phyloP scores from a whole-genome alignment of 768 basidiomycete species.

The Leccinum disarticulatum region DNA sequence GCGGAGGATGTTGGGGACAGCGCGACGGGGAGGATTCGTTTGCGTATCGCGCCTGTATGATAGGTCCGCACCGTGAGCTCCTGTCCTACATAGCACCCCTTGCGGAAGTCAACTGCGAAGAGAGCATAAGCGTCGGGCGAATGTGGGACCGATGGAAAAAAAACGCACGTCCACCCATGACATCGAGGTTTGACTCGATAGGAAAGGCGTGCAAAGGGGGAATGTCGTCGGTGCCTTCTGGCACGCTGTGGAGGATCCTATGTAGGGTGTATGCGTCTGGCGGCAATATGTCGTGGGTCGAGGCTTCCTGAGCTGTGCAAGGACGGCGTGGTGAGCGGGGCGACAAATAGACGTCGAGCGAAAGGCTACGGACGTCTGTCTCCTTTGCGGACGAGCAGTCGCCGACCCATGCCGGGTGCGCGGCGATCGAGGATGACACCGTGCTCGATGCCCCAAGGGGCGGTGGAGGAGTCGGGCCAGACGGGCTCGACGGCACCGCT shows the following conservation, averaged over 20 bases:
- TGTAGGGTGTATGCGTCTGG: slow-evolving; percentile 70
- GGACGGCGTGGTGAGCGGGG: slow-evolving; percentile 3
- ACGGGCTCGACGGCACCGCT: slow-evolving; percentile 79
- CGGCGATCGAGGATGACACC: slow-evolving; percentile 59
- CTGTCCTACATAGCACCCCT: slow-evolving; percentile 98
- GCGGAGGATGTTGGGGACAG: slow-evolving; percentile 38
- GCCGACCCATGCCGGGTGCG: slow-evolving; percentile 75
- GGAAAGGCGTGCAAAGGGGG: slow-evolving; percentile 78
- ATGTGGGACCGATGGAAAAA: background rate
- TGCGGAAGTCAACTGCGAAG: slow-evolving; percentile 84
- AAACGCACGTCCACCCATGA: slow-evolving; percentile 87
- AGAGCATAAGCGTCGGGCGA: slow-evolving; percentile 4
- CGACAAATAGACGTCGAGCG: background rate
- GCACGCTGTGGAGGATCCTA: slow-evolving; percentile 78
- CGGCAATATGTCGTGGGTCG: slow-evolving; percentile 53
- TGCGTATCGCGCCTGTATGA: slow-evolving; percentile 88
- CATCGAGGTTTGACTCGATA: slow-evolving; percentile 91
- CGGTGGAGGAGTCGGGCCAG: slow-evolving; percentile 52
- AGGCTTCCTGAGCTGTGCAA: slow-evolving; percentile 49
- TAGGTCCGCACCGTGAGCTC: slow-evolving; percentile 96
- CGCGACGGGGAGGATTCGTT: slow-evolving; percentile 82
- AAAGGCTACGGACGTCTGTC: slow-evolving; percentile 62
- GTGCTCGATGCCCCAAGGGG: slow-evolving; percentile 64
- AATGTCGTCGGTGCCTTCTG: slow-evolving; percentile 83
- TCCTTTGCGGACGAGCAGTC: slow-evolving; percentile 69